Evolutionary conservation across 1,284 basidiomycete genomes (phyloP).

Genomic region (Malassezia slooffiae): DNA sequence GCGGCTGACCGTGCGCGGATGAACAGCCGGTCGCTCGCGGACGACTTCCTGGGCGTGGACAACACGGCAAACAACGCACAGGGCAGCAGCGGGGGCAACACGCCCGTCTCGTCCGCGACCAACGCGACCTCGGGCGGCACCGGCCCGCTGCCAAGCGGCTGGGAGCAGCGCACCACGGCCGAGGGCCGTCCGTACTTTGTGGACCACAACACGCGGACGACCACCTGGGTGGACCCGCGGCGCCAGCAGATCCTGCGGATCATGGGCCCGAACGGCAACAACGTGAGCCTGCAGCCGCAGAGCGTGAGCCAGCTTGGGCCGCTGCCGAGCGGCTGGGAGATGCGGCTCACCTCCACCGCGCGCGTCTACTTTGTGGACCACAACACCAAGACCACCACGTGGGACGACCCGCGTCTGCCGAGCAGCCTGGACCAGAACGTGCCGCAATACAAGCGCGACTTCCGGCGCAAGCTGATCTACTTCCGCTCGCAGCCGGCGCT

Average conservation of each 20-base stretch:
- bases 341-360: constrained; percentile 82
- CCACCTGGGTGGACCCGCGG: constrained; percentile 95
- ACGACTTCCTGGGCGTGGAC: constrained; percentile 45
- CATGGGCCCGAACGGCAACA: constrained; percentile 71
- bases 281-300: constrained; percentile 63
- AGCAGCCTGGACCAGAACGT: constrained; percentile 78
- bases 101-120: constrained; percentile 24
- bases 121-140: constrained; percentile 62
- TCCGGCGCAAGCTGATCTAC: constrained; percentile 94
- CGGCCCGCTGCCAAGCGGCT: constrained; percentile 79
- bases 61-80: constrained; percentile 13
- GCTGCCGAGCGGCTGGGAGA: constrained; percentile 93
- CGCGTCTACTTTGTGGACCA: constrained; percentile 94
- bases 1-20: constrained; percentile 41
- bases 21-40: constrained; percentile 41
- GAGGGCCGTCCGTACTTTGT: constrained; percentile 97
- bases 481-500: constrained; percentile 95
- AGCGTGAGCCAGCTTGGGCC: constrained; percentile 83
- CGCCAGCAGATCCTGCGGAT: constrained; percentile 73
- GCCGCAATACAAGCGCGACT: constrained; percentile 98
- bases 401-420: constrained; percentile 83
- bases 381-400: constrained; percentile 83
- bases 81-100: constrained; percentile 19
- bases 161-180: constrained; percentile 96
- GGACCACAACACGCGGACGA: constrained; percentile 78